Conservation (phyloP, 2,329 filamentous ascomycete genomes). For the Fusarium secorum region DNA sequence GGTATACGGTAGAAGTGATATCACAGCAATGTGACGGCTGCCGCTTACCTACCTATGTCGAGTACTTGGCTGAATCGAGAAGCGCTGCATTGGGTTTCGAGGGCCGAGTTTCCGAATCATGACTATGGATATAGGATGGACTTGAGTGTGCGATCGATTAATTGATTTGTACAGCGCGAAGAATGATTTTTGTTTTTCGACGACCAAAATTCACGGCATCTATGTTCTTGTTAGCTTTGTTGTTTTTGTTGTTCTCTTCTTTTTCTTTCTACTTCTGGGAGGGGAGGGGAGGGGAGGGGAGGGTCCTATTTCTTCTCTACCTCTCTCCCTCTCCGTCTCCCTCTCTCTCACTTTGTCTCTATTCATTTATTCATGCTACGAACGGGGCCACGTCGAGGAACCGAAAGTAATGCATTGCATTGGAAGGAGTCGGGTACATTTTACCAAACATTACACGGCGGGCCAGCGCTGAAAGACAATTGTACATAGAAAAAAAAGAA, state of each 20-base stretch:
- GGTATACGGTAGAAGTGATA: neutral
- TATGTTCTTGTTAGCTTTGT: conserved; percentile 17
- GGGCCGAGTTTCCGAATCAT: conserved; percentile 15
- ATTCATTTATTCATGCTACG: conserved; percentile 12
- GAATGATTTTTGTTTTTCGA: conserved; percentile 6
- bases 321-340: neutral
- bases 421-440: conserved; percentile 41
- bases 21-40: neutral
- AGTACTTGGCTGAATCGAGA: neutral
- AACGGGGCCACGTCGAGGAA: conserved; percentile 31
- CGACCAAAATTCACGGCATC: conserved; percentile 33
- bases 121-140: conserved; percentile 23
- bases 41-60: neutral
- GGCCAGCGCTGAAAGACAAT: conserved; percentile 40
- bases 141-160: conserved; percentile 11
- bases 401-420: conserved; percentile 43
- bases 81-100: neutral
- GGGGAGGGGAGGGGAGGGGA: neutral
- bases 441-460: conserved; percentile 19
- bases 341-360: neutral
- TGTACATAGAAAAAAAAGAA: conserved; percentile 37
- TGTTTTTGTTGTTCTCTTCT: conserved; percentile 6
- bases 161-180: conserved; percentile 9
- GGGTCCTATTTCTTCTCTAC: neutral
- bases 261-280: neutral